A percentile compares a stretch with the other conserved stretches of the same genome.
Evolutionary conservation across 805 yeast genomes (phyloP).

Genomic region (Suhomyces faveliae): DNA sequence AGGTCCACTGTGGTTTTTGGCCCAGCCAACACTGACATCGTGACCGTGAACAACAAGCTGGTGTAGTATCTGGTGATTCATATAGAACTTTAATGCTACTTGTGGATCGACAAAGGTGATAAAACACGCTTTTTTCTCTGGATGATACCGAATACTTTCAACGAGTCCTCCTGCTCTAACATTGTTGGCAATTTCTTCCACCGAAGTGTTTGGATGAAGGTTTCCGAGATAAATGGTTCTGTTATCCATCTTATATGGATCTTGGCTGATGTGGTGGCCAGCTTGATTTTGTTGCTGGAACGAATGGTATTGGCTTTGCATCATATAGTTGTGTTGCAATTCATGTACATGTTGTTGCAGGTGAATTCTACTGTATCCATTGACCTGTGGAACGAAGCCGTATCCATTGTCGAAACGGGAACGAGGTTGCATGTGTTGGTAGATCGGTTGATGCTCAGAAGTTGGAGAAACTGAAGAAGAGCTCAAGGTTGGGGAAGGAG

Average conservation of each 20-base stretch:
- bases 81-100: conserved; percentile 65
- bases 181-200: conserved; percentile 73
- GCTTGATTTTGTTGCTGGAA: background rate
- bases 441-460: background rate
- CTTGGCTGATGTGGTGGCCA: conserved; percentile 12
- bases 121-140: conserved; percentile 60
- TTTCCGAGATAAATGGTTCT: conserved; percentile 71
- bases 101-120: conserved; percentile 64
- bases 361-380: background rate
- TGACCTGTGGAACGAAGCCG: background rate
- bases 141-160: conserved; percentile 53
- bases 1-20: conserved; percentile 62
- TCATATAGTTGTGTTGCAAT: conserved; percentile 3
- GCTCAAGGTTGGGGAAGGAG: conserved; percentile 6
- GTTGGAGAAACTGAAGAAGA: conserved; percentile 5
- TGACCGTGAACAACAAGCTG: conserved; percentile 62
- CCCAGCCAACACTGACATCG: conserved; percentile 71
- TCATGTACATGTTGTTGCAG: conserved; percentile 1
- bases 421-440: background rate
- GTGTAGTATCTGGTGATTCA: conserved; percentile 54
- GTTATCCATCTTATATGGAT: conserved; percentile 44
- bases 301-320: background rate
- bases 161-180: conserved; percentile 74
- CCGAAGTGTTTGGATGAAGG: conserved; percentile 59
- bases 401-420: background rate